Evolutionary conservation across 768 basidiomycete species (phyloP).

Genomic region (Rhodotorula graminis): DNA sequence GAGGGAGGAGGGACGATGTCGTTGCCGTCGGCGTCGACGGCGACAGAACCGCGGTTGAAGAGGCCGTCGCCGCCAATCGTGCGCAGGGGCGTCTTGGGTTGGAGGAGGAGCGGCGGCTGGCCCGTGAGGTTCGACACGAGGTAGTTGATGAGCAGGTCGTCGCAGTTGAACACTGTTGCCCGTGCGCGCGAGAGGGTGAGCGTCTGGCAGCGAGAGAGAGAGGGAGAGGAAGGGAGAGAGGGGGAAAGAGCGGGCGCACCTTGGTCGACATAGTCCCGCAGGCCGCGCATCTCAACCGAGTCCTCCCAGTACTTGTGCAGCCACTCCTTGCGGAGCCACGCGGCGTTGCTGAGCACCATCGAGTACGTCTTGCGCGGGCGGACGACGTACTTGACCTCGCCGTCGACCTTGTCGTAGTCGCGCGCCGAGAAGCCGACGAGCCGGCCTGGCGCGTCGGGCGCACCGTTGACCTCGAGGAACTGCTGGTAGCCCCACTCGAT

Average conservation of each 20-base stretch:
- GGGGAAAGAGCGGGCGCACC: conserved; percentile 7
- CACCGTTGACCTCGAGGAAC: conserved; percentile 18
- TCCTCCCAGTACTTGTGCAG: conserved; percentile 36
- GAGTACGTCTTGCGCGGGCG: conserved; percentile 27
- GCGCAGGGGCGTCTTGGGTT: conserved; percentile 30
- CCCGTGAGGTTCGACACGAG: conserved; percentile 38
- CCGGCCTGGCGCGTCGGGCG: conserved; percentile 1
- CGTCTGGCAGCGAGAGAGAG: neutral
- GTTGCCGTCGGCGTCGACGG: neutral
- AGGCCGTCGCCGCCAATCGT: conserved; percentile 33
- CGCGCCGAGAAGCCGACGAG: conserved; percentile 37
- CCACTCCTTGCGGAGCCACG: conserved; percentile 34
- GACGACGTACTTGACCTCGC: conserved; percentile 19
- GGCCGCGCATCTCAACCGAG: conserved; percentile 7
- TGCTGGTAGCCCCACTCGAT: conserved; percentile 39
- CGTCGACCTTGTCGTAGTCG: conserved; percentile 14
- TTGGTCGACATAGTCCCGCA: conserved; percentile 35
- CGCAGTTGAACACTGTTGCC: conserved; percentile 38
- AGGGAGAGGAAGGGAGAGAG: too few species aligned
- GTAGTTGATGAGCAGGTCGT: conserved; percentile 41
- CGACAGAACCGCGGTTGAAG: conserved; percentile 18
- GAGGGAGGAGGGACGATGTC: too few species aligned
- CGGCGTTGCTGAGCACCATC: conserved; percentile 39
- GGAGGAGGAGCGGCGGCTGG: conserved; percentile 36
- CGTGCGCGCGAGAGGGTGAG: neutral